Conservation (phyloP, 495 filamentous ascomycete species). For the Hypoxylon rickii region DNA sequence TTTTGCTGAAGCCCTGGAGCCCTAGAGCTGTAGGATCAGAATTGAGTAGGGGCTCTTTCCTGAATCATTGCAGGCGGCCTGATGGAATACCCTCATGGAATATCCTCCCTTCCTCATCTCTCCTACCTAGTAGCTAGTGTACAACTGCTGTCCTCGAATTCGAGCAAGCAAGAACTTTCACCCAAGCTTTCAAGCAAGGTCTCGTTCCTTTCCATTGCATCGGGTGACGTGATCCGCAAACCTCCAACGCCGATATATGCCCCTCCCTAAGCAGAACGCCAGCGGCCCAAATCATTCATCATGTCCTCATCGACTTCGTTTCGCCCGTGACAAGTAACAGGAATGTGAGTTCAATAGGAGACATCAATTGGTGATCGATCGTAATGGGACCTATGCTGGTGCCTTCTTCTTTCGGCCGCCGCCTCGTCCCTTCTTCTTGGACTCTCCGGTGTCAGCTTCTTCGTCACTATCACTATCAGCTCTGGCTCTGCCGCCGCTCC, state of each 20-base stretch:
- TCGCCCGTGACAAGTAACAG: slow-evolving; percentile 28
- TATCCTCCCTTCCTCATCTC: too few species aligned
- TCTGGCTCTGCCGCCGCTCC: slow-evolving; percentile 32
- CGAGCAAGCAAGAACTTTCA: too few species aligned
- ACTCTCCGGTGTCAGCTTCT: slow-evolving; percentile 38
- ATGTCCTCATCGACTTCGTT: slow-evolving; percentile 34
- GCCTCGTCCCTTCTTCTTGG: slow-evolving; percentile 49
- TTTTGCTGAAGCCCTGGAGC: too few species aligned
- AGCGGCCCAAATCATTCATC: slow-evolving; percentile 31
- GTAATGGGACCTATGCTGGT: slow-evolving; percentile 12
- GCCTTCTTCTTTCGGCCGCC: slow-evolving; percentile 52
- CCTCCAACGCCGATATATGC: slow-evolving; percentile 39
- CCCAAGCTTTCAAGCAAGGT: too few species aligned
- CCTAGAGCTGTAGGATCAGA: too few species aligned
- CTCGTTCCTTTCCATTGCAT: slow-evolving; percentile 13
- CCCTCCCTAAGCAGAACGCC: slow-evolving; percentile 25
- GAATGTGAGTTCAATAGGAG: too few species aligned
- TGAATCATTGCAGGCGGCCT: too few species aligned
- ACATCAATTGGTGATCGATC: too few species aligned
- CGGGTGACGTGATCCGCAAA: slow-evolving; percentile 21
- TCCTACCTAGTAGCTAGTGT: too few species aligned
- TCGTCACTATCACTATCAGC: slow-evolving; percentile 53
- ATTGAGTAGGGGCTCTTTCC: too few species aligned
- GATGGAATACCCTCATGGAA: too few species aligned
- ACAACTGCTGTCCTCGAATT: too few species aligned